These are phyloP conservation scores for Colletotrichum lini DNA, from an alignment of 2,329 filamentous ascomycete species.

Conservation along the genomic window DNA sequence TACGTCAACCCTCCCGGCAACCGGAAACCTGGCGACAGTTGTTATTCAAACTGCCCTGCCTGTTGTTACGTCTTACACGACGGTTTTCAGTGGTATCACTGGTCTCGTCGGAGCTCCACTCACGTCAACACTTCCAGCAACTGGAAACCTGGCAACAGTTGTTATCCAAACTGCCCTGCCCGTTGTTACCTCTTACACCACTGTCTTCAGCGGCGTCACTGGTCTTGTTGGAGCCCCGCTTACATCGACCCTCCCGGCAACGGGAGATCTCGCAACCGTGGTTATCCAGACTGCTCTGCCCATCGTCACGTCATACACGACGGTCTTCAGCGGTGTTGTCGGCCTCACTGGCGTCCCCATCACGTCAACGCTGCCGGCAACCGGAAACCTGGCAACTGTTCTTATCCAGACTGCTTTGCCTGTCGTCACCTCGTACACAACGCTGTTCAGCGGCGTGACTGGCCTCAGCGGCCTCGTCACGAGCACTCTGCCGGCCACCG, in stretches of 20 bases:
- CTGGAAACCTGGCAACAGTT: constrained; percentile 13
- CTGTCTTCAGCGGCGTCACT: not conserved
- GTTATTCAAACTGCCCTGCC: constrained; percentile 19
- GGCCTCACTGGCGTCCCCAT: not conserved
- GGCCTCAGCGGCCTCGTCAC: constrained; percentile 2
- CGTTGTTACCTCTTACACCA: not conserved
- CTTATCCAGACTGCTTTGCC: constrained; percentile 21
- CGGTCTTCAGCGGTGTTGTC: constrained; percentile 9
- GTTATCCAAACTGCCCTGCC: constrained; percentile 11
- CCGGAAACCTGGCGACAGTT: not conserved
- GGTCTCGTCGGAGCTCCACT: not conserved
- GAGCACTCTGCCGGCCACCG: constrained; percentile 8
- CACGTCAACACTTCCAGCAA: constrained; percentile 1
- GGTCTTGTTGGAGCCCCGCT: not conserved
- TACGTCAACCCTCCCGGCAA: not conserved
- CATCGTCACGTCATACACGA: constrained; percentile 10
- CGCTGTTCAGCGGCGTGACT: constrained; percentile 9
- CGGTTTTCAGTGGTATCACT: constrained; percentile 8
- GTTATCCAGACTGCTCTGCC: constrained; percentile 21
- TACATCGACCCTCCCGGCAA: constrained; percentile 5
- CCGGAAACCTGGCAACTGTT: constrained; percentile 26
- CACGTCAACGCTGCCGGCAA: constrained; percentile 5
- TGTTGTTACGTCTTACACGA: constrained; percentile 7
- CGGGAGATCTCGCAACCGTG: constrained; percentile 26
- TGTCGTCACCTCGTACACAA: constrained; percentile 14